Evolutionary conservation across 768 basidiomycete genomes (phyloP).

Genomic region (Leucocoprinus birnbaumii): DNA sequence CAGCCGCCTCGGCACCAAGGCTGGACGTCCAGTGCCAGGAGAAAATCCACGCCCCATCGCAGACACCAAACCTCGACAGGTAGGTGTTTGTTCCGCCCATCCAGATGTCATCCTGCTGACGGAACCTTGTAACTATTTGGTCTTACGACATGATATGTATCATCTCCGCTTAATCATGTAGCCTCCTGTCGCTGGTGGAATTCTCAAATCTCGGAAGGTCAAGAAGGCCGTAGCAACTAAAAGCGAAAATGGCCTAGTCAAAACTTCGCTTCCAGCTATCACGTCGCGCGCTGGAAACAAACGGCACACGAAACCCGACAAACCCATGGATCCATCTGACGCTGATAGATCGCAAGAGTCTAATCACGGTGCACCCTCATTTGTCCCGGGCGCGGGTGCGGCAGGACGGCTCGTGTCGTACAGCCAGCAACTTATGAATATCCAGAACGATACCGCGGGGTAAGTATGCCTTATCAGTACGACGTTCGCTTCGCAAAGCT

Average conservation of each 20-base stretch:
- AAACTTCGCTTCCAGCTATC: slow-evolving; percentile 7
- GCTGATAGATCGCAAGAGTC: slow-evolving; percentile 15
- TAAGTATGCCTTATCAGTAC: slow-evolving; percentile 25
- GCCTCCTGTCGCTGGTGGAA: slow-evolving; percentile 2
- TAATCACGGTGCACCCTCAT: slow-evolving; percentile 26
- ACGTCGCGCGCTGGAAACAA: slow-evolving; percentile 11
- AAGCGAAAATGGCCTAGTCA: not conserved
- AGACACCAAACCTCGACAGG: not conserved
- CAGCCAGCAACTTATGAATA: slow-evolving; percentile 41
- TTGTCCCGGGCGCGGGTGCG: slow-evolving; percentile 30
- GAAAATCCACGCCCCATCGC: not conserved
- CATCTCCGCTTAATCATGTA: not conserved
- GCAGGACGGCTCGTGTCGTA: slow-evolving; percentile 49
- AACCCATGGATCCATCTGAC: slow-evolving; percentile 13
- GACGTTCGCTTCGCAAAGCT: not conserved
- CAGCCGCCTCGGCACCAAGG: not conserved
- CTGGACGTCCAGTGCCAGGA: not conserved
- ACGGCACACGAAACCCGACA: slow-evolving; percentile 13
- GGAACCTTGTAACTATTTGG: slow-evolving; percentile 12
- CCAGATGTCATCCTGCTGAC: slow-evolving; percentile 15
- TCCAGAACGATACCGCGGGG: slow-evolving; percentile 28
- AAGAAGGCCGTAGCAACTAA: slow-evolving; percentile 5
- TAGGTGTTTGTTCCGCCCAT: not conserved
- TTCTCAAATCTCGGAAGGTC: slow-evolving; percentile 11
- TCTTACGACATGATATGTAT: not conserved